Evolutionary conservation across 140 eudicot genomes (phyloP).

Genomic region (Oenanthe javanica): DNA sequence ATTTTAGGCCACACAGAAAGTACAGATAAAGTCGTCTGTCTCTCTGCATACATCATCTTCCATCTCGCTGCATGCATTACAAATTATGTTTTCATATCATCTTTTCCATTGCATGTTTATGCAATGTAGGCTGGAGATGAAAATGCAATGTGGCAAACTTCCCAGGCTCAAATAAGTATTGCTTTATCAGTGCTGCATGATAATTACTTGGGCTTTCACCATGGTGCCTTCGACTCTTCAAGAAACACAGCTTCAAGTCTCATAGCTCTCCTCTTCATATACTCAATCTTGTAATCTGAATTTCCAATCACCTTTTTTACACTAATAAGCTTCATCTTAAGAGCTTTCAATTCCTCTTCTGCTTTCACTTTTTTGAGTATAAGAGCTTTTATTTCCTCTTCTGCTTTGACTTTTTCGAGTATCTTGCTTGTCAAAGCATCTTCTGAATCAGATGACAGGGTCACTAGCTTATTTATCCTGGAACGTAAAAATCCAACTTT

Average conservation of each 20-base stretch:
- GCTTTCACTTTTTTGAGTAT: neutral
- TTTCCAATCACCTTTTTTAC: neutral
- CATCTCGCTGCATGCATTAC: neutral
- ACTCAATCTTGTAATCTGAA: neutral
- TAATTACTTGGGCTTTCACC: slow-evolving; percentile 27
- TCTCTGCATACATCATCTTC: neutral
- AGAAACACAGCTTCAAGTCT: slow-evolving; percentile 12
- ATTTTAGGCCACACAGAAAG: too few relatives aligned
- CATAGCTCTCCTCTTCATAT: neutral
- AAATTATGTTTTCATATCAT: neutral
- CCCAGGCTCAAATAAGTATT: neutral
- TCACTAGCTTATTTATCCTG: slow-evolving; percentile 34
- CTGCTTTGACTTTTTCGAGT: neutral
- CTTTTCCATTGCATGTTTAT: neutral
- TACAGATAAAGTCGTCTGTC: too few relatives aligned
- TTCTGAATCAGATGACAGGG: neutral
- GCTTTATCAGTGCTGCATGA: neutral
- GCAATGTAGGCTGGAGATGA: neutral
- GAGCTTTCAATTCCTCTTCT: neutral
- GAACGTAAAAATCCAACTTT: slow-evolving; percentile 48
- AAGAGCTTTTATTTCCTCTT: neutral
- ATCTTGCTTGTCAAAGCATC: neutral
- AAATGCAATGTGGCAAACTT: neutral
- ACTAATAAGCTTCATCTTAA: neutral
- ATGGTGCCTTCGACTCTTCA: slow-evolving; percentile 49